A percentile compares a stretch with the other conserved stretches of the same genome.
Evolutionary conservation across 1,284 basidiomycete species (phyloP).

Genomic region (Papiliotrema fonsecae): DNA sequence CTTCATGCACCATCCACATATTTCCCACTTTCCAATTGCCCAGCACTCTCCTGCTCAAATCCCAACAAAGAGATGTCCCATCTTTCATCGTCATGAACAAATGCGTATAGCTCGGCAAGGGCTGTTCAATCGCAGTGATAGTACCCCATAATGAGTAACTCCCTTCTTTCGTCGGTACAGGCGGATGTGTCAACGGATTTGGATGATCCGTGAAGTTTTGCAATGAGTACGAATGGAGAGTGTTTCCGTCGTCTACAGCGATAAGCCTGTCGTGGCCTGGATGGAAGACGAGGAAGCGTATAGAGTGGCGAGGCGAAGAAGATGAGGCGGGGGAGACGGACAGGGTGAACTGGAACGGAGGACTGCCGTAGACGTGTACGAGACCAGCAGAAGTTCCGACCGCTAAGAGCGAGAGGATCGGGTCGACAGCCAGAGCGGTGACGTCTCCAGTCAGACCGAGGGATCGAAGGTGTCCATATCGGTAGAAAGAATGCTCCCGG

Average conservation of each 20-base stretch:
- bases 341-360: conserved; percentile 42
- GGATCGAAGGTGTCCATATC: conserved; percentile 43
- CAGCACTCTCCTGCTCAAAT: conserved; percentile 60
- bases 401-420: conserved; percentile 67
- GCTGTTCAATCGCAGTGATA: conserved; percentile 37
- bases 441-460: conserved; percentile 53
- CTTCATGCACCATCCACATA: conserved; percentile 70
- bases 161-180: conserved; percentile 31
- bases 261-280: conserved; percentile 41
- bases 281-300: conserved; percentile 47
- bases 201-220: conserved; percentile 30
- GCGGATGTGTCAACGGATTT: conserved; percentile 28
- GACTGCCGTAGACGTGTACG: conserved; percentile 41
- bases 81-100: conserved; percentile 45
- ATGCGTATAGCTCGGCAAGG: conserved; percentile 38
- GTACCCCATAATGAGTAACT: conserved; percentile 27
- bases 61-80: conserved; percentile 57
- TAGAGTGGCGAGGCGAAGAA: conserved; percentile 14
- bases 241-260: conserved; percentile 39
- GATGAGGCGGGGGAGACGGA: conserved; percentile 26
- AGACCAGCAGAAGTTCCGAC: conserved; percentile 53
- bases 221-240: conserved; percentile 37
- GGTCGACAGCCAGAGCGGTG: conserved; percentile 63
- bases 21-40: conserved; percentile 65
- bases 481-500: conserved; percentile 42